These are phyloP conservation scores for Rhododendron henanense DNA, from an alignment of 148 eudicot genomes.

Conservation along the genomic window DNA sequence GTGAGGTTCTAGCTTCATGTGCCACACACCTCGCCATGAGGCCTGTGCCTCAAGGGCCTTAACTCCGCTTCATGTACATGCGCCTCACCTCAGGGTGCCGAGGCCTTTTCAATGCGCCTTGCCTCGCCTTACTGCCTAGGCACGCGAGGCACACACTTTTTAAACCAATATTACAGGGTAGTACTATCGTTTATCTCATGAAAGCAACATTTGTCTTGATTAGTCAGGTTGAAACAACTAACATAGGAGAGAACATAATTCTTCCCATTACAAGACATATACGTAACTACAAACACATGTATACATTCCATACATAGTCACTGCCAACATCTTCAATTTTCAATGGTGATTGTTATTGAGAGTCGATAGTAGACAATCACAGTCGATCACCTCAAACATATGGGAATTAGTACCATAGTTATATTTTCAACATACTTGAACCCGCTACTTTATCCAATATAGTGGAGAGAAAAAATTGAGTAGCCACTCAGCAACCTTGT, in stretches of 20 bases:
- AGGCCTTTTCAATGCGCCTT: too few relatives aligned
- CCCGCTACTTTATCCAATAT: neutral
- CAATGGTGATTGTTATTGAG: neutral
- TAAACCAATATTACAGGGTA: neutral
- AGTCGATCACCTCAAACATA: neutral
- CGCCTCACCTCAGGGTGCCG: too few relatives aligned
- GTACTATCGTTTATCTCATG: too few relatives aligned
- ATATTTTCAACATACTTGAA: neutral
- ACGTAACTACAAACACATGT: neutral
- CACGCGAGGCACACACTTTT: too few relatives aligned
- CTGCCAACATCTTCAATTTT: neutral
- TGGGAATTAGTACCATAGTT: neutral
- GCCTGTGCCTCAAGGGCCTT: too few relatives aligned
- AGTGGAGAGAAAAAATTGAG: neutral
- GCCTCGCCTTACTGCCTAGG: too few relatives aligned
- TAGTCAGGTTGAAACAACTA: neutral
- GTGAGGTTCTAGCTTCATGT: too few relatives aligned
- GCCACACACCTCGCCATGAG: too few relatives aligned
- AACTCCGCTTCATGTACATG: too few relatives aligned
- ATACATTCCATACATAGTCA: neutral
- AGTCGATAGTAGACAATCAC: neutral
- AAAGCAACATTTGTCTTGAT: too few relatives aligned
- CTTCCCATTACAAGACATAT: neutral
- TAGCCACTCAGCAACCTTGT: neutral
- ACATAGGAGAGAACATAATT: neutral